phyloP scores from a whole-genome alignment of 192 early-diverging fungal species.

The Coemansia sp. region DNA sequence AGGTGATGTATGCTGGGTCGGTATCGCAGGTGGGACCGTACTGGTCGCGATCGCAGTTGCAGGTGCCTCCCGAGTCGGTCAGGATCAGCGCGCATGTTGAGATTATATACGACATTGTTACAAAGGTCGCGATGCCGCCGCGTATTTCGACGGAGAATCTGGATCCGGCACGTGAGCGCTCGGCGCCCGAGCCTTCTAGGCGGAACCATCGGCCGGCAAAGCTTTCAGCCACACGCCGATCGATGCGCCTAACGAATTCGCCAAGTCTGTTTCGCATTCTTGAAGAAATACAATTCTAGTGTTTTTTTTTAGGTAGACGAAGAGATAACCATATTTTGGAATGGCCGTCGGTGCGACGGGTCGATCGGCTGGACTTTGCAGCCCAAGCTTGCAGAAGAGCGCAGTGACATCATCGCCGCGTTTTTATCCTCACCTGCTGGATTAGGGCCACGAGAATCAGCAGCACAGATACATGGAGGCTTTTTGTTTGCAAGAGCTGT shows the following conservation, averaged over 20 bases:
- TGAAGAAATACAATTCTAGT: no score
- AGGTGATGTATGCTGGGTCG: constrained; percentile 61
- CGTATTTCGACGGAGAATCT: constrained; percentile 65
- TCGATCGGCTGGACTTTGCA: no score
- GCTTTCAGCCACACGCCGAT: constrained; percentile 63
- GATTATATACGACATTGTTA: constrained; percentile 75
- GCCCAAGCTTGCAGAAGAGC: no score
- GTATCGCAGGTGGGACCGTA: constrained; percentile 57
- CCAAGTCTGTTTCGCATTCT: no score
- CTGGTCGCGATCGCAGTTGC: constrained; percentile 59
- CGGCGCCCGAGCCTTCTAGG: constrained; percentile 60
- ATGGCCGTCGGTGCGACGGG: no score
- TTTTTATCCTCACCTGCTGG: no score
- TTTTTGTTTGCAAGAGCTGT: no score
- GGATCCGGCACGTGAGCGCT: constrained; percentile 58
- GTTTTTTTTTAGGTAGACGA: no score
- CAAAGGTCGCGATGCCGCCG: constrained; percentile 66
- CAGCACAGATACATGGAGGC: no score
- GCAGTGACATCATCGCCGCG: no score
- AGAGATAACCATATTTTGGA: no score
- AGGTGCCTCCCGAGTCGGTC: constrained; percentile 74
- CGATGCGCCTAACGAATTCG: constrained; percentile 30
- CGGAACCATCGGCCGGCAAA: constrained; percentile 60
- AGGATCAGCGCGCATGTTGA: constrained; percentile 73
- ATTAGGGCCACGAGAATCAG: no score